These are phyloP conservation scores for Monosporascus sp. DNA, from an alignment of 2,329 filamentous ascomycete species.

Conservation along the genomic window DNA sequence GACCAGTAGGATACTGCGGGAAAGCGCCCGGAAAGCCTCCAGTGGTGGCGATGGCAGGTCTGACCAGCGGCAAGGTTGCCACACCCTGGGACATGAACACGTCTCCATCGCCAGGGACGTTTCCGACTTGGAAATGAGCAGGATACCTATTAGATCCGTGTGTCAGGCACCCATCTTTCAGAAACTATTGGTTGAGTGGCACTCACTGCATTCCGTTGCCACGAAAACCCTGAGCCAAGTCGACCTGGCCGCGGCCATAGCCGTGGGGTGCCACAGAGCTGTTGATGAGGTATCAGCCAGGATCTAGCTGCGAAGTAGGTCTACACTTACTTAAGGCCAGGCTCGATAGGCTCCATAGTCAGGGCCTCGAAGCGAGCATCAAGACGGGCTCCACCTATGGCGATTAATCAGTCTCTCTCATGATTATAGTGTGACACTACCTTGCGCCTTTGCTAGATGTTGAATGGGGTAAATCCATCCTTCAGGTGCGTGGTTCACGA, in stretches of 20 bases:
- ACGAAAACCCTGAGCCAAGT: neutral
- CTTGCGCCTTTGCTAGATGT: no score
- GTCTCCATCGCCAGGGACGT: constrained; percentile 9
- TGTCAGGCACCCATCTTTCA: neutral
- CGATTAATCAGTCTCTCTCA: neutral
- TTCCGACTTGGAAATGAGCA: constrained; percentile 9
- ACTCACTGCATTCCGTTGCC: neutral
- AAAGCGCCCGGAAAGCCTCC: constrained; percentile 7
- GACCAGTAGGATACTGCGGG: neutral
- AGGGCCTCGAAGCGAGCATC: neutral
- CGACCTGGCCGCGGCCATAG: neutral
- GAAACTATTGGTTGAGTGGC: no score
- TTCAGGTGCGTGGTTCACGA: no score
- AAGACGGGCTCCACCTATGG: neutral
- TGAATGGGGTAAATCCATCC: no score
- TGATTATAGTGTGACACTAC: neutral
- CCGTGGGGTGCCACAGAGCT: neutral
- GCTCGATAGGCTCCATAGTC: neutral
- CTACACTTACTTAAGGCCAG: neutral
- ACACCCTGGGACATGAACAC: constrained; percentile 9
- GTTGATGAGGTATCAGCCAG: neutral
- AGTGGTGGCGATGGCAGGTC: neutral
- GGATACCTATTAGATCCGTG: constrained; percentile 1
- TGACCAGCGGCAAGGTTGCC: neutral
- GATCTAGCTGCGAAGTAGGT: neutral